phyloP scores from a whole-genome alignment of 495 filamentous ascomycete species.

The Sordaria brevicollis region DNA sequence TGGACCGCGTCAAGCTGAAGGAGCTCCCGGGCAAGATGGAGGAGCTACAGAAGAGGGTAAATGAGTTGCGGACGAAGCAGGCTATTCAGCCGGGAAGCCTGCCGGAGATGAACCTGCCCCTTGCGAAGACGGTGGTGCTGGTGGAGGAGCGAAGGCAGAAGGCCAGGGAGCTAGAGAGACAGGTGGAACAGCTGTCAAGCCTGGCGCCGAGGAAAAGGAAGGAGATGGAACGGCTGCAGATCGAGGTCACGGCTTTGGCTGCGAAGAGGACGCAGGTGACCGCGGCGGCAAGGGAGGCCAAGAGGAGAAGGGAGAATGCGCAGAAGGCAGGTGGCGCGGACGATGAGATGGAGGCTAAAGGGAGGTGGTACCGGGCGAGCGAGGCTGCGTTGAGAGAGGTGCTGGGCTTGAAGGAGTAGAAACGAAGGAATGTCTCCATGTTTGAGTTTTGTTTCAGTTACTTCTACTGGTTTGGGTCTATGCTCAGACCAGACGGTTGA shows the following conservation, averaged over 20 bases:
- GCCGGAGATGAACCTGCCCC: conserved; percentile 40
- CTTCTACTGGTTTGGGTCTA: neutral
- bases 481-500: neutral
- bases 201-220: conserved; percentile 60
- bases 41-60: conserved; percentile 51
- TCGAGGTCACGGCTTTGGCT: conserved; percentile 63
- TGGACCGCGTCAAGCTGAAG: conserved; percentile 48
- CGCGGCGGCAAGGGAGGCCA: conserved; percentile 67
- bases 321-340: conserved; percentile 44
- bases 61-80: conserved; percentile 35
- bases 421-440: neutral
- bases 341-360: conserved; percentile 74
- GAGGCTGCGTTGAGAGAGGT: conserved; percentile 59
- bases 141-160: conserved; percentile 52
- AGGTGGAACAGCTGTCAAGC: conserved; percentile 54
- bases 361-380: conserved; percentile 68
- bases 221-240: conserved; percentile 60
- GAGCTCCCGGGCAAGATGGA: conserved; percentile 54
- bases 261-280: conserved; percentile 55
- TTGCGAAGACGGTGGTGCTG: conserved; percentile 48
- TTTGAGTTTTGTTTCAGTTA: neutral
- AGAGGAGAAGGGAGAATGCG: conserved; percentile 58
- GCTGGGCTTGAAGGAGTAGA: conserved; percentile 27
- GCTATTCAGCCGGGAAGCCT: neutral
- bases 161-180: conserved; percentile 53